Conservation (phyloP, 805 yeast species). For the Jamesozyma jinghongensis region DNA sequence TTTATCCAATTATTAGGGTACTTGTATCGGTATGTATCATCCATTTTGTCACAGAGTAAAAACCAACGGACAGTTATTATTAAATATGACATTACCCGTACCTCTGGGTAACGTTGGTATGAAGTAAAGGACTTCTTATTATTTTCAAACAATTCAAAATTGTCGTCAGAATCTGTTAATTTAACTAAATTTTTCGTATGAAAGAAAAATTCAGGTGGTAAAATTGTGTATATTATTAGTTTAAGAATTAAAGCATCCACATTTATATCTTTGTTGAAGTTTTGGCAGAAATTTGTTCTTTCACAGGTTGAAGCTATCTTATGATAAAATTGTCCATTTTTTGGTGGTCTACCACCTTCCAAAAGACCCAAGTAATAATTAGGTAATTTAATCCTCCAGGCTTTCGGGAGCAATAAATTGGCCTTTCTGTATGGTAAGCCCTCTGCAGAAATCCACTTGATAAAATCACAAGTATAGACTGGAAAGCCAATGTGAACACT, state of each 20-base stretch:
- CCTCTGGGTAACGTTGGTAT: slow-evolving; percentile 15
- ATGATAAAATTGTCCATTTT: slow-evolving; percentile 5
- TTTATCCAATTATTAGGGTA: slow-evolving; percentile 11
- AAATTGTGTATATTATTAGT: slow-evolving; percentile 10
- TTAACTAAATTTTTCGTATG: slow-evolving; percentile 12
- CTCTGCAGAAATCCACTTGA: slow-evolving; percentile 35
- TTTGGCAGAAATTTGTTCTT: slow-evolving; percentile 6
- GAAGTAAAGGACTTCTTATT: slow-evolving; percentile 7
- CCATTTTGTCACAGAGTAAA: slow-evolving; percentile 11
- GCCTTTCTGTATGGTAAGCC: slow-evolving; percentile 43
- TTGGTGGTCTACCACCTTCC: slow-evolving; percentile 36
- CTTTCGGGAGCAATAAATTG: slow-evolving; percentile 33
- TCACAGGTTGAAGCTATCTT: slow-evolving; percentile 6
- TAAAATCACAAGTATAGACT: slow-evolving; percentile 40
- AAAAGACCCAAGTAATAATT: slow-evolving; percentile 30
- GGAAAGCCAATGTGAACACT: slow-evolving; percentile 42
- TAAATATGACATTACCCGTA: slow-evolving; percentile 17
- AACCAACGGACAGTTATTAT: slow-evolving; percentile 17
- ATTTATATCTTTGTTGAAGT: slow-evolving; percentile 9
- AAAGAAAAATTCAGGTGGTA: slow-evolving; percentile 24
- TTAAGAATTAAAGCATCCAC: slow-evolving; percentile 18
- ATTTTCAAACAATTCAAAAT: slow-evolving; percentile 8
- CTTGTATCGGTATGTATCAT: slow-evolving; percentile 5
- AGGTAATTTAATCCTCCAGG: slow-evolving; percentile 33
- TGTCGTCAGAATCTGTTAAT: slow-evolving; percentile 4